Evolutionary conservation across 345 rosid species (phyloP).

Genomic region (Crucihimalaya himalaica): DNA sequence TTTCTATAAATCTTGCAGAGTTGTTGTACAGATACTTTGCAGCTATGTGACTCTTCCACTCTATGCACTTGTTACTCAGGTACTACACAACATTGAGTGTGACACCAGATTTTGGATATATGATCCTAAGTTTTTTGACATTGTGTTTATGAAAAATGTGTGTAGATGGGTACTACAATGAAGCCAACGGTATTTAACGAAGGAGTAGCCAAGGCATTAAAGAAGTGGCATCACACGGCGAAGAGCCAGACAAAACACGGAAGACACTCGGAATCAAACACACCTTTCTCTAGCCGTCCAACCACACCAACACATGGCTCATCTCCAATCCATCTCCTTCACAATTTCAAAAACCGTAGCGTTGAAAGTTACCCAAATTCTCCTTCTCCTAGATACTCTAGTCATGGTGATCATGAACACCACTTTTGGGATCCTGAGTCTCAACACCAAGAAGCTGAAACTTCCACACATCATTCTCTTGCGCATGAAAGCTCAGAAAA

Average conservation of each 20-base stretch:
- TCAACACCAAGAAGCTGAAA: conserved; percentile 37
- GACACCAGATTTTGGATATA: not conserved
- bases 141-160: conserved; percentile 2
- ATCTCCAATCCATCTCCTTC: conserved; percentile 81
- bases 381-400: conserved; percentile 43
- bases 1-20: conserved; percentile 48
- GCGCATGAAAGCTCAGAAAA: conserved; percentile 25
- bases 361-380: conserved; percentile 47
- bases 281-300: conserved; percentile 70
- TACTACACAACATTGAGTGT: conserved; percentile 16
- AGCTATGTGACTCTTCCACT: conserved; percentile 96
- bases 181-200: conserved; percentile 83
- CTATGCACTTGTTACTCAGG: conserved; percentile 96
- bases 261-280: conserved; percentile 48
- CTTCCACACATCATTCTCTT: conserved; percentile 37
- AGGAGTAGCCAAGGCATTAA: conserved; percentile 69
- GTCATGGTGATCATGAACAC: conserved; percentile 27
- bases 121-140: conserved; percentile 1
- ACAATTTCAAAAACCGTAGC: conserved; percentile 47
- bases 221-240: conserved; percentile 74
- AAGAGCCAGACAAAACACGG: conserved; percentile 60
- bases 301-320: conserved; percentile 63
- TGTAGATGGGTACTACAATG: conserved; percentile 90
- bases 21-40: conserved; percentile 73
- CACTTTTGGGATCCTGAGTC: conserved; percentile 61